Percentiles rank a stretch among this genome's conserved stretches.
These are phyloP conservation scores for Lagenaria siceraria DNA, from an alignment of 306 rosid genomes.

Conservation along the genomic window DNA sequence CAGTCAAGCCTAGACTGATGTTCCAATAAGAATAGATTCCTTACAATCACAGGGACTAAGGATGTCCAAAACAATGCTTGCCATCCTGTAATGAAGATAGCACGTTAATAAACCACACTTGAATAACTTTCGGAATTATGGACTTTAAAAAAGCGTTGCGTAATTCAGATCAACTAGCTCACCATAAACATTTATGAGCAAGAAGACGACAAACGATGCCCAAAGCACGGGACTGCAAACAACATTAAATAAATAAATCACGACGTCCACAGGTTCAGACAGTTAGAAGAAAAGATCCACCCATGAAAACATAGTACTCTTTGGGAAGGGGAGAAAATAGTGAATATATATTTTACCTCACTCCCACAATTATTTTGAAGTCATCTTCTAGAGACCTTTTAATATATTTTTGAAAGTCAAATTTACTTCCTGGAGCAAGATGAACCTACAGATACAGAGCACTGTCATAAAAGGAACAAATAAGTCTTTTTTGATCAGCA, in stretches of 20 bases:
- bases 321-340: neutral
- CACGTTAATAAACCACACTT: neutral
- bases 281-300: neutral
- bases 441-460: constrained; percentile 43
- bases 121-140: neutral
- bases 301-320: neutral
- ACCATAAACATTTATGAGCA: constrained; percentile 73
- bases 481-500: constrained; percentile 1
- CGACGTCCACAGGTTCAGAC: neutral
- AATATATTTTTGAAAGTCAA: constrained; percentile 83
- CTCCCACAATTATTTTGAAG: constrained; percentile 80
- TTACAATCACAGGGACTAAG: constrained; percentile 60
- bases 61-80: constrained; percentile 80
- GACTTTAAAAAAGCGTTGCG: neutral
- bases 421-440: constrained; percentile 73
- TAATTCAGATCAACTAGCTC: neutral
- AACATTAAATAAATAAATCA: constrained; percentile 5
- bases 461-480: constrained; percentile 9
- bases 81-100: constrained; percentile 49
- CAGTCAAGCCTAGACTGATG: neutral
- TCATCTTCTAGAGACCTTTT: constrained; percentile 94
- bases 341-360: constrained; percentile 37
- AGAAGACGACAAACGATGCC: constrained; percentile 71
- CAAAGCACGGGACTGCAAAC: constrained; percentile 73
- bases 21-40: constrained; percentile 7